These are phyloP conservation scores for Bipolaris gigantea DNA, from an alignment of 2,329 filamentous ascomycete genomes.

Conservation along the genomic window DNA sequence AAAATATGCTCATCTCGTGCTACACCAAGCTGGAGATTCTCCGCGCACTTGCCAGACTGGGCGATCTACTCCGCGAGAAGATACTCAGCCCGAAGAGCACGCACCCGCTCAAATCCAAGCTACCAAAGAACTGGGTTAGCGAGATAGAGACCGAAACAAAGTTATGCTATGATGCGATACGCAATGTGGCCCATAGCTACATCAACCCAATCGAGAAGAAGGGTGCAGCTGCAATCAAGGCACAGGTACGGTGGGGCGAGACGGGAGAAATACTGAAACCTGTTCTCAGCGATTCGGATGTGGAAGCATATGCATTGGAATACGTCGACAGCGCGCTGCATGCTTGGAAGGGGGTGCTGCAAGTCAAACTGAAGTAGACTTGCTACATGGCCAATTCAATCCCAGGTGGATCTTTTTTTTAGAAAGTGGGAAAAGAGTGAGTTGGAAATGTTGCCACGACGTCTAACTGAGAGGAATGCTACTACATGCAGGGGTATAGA, in stretches of 20 bases:
- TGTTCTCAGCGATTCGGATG: slow-evolving; percentile 27
- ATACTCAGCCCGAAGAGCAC: slow-evolving; percentile 21
- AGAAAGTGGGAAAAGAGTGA: neutral
- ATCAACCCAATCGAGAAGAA: slow-evolving; percentile 24
- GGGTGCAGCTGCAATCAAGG: slow-evolving; percentile 26
- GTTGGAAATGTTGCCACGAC: neutral
- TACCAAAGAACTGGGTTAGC: slow-evolving; percentile 21
- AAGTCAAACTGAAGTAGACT: slow-evolving; percentile 40
- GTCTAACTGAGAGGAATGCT: neutral
- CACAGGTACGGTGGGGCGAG: slow-evolving; percentile 25
- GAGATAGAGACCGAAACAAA: slow-evolving; percentile 15
- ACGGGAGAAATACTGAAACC: slow-evolving; percentile 27
- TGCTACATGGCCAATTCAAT: neutral
- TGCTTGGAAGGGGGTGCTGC: slow-evolving; percentile 34
- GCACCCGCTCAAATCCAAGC: slow-evolving; percentile 17
- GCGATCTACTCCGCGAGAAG: slow-evolving; percentile 20
- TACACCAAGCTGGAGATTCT: slow-evolving; percentile 32
- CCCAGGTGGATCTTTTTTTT: neutral
- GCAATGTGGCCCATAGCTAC: slow-evolving; percentile 17
- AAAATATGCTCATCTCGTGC: slow-evolving; percentile 26
- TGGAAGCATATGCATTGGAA: slow-evolving; percentile 30
- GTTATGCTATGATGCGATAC: slow-evolving; percentile 19
- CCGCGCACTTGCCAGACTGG: slow-evolving; percentile 16
- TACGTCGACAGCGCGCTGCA: slow-evolving; percentile 40
- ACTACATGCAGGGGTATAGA: neutral